Evolutionary conservation across 495 filamentous ascomycete species (phyloP).

Genomic region (Durotheca rogersii): DNA sequence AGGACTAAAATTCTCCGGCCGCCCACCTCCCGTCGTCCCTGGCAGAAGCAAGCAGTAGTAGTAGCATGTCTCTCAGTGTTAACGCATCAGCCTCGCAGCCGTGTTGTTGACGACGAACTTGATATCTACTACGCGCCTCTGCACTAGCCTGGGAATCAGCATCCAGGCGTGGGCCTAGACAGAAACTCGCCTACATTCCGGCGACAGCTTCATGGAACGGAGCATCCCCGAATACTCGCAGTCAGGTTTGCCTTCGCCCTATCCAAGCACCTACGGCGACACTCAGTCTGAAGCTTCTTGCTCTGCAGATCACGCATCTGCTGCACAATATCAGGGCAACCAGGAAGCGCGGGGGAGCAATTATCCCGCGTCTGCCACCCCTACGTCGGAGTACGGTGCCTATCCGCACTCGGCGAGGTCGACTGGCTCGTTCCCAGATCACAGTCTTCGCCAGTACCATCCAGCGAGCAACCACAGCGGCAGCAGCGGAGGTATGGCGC

Average conservation of each 20-base stretch:
- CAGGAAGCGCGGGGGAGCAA: slow-evolving; percentile 73
- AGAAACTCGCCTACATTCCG: slow-evolving; percentile 38
- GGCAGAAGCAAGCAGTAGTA: too few relatives aligned
- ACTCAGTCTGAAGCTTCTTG: slow-evolving; percentile 77
- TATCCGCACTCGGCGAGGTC: slow-evolving; percentile 79
- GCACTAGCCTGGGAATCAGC: slow-evolving; percentile 34
- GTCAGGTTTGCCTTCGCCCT: slow-evolving; percentile 94
- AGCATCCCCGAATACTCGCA: slow-evolving; percentile 91
- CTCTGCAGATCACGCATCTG: slow-evolving; percentile 83
- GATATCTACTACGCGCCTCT: slow-evolving; percentile 30
- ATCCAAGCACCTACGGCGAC: slow-evolving; percentile 66
- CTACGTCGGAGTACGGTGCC: slow-evolving; percentile 83
- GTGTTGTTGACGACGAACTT: slow-evolving; percentile 33
- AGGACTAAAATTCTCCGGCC: slow-evolving; percentile 36
- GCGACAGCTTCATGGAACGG: slow-evolving; percentile 77
- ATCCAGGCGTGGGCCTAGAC: slow-evolving; percentile 33
- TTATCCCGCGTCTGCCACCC: slow-evolving; percentile 76
- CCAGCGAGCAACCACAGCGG: slow-evolving; percentile 69
- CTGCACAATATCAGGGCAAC: slow-evolving; percentile 69
- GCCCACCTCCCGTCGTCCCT: slow-evolving; percentile 25
- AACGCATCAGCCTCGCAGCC: slow-evolving; percentile 36
- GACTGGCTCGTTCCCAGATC: slow-evolving; percentile 70
- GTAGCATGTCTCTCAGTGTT: slow-evolving; percentile 48
- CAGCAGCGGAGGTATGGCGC: slow-evolving; percentile 89
- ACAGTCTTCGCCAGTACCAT: slow-evolving; percentile 70